Base-by-base conservation (phyloP, 495 filamentous ascomycete species). In the Margaritispora aquatica region DNA sequence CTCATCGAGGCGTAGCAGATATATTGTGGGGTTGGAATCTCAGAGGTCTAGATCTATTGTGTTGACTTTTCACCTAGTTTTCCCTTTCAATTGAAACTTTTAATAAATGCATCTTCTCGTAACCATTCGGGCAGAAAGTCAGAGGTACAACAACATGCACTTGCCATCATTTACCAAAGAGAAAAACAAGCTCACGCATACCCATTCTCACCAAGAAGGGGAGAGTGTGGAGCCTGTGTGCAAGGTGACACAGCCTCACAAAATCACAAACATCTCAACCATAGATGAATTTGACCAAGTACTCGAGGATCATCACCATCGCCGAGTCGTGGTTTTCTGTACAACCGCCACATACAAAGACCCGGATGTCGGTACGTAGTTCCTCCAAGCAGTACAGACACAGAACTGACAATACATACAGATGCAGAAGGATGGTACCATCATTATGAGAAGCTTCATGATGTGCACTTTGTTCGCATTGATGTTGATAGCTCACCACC, bases 281-380 rank as follows among this genome's bases (percentile, higher is more conserved):
- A 19, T 57, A 17, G 44, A 51, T 17, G 59, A 61, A 29, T 56
- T 61, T n/a, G 59, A 61, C 2, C 47, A 56, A 51, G 26, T 57
- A 13, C 59, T 61, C 31, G 46, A 57, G 8, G 59, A 61, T 27
- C 46, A 61, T 34, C 48, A 61, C 41, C 59, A 61, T 34, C 53
- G 23, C 0, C 54, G 24, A 20, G 53, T 61, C 5, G 54, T 61
- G 0, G 31, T 61, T 1, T 57, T 61, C 22, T 61, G 59, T 48
- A 23, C 53, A 10, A 61, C 59, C 8, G 19, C 59, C 4, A 26
- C 20, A 4, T 46, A 53, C 26, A 52, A 55, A 51, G 48, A 51
- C 31, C 36, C 27, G n/a, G 51, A 54, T 20, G 54, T 19, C 15
- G 38, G 38, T 44, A 9, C 15, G 15, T 44, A 44, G 5, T 13